Conservation (phyloP, 139 green algal species). For the Closterium sp. region DNA sequence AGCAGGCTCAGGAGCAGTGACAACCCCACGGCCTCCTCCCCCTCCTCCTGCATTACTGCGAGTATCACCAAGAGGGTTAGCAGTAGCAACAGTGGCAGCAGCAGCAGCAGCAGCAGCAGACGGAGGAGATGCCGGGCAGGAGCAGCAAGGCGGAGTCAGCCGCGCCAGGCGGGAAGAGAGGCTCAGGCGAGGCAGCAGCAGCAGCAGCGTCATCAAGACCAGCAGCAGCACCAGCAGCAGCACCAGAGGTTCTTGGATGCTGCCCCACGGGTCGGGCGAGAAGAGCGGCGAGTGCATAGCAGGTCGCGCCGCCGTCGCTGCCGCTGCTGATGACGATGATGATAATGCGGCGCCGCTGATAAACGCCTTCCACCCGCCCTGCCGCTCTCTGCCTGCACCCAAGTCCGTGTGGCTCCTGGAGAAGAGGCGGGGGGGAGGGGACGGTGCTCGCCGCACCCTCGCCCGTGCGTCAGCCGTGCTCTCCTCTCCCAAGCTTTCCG, state of each 20-base stretch:
- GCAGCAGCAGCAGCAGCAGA: background rate
- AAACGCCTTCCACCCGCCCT: background rate
- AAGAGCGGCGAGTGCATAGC: background rate
- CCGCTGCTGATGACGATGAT: background rate
- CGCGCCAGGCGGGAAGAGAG: background rate
- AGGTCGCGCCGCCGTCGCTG: background rate
- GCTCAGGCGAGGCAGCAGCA: background rate
- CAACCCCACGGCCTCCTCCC: no score
- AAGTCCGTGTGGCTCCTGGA: background rate
- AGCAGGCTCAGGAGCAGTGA: background rate
- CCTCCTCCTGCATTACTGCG: no score
- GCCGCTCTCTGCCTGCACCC: background rate
- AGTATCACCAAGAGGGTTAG: background rate
- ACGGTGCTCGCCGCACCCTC: background rate
- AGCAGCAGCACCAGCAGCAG: background rate
- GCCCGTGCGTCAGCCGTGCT: no score
- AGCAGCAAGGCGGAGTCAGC: background rate
- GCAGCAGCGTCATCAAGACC: background rate
- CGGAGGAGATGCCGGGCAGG: background rate
- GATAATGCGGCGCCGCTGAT: background rate
- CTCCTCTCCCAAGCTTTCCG: no score
- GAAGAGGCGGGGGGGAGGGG: background rate
- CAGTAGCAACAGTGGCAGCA: no score
- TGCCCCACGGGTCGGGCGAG: background rate
- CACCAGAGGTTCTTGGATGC: background rate